phyloP scores from a whole-genome alignment of 805 yeast genomes.

The Kockiozyma suomiensis region DNA sequence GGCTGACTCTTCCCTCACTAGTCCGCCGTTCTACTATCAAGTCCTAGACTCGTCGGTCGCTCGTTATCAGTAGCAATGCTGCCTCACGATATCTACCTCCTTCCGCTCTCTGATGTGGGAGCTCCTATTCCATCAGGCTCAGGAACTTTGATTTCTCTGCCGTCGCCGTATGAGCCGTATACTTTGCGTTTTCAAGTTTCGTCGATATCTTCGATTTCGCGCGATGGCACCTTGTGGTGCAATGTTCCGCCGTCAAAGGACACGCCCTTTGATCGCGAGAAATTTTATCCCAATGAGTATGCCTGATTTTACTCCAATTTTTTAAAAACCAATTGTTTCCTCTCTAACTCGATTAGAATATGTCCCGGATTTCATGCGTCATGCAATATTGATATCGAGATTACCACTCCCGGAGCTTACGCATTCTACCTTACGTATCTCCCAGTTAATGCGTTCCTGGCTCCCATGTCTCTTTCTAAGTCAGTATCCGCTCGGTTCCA shows the following conservation, averaged over 20 bases:
- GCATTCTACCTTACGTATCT: slow-evolving; percentile 69
- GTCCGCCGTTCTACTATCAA: neutral
- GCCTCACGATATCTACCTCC: slow-evolving; percentile 12
- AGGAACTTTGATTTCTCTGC: slow-evolving; percentile 46
- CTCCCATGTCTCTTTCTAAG: slow-evolving; percentile 30
- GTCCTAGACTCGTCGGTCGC: neutral
- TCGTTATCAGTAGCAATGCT: neutral
- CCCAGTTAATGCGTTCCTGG: slow-evolving; percentile 35
- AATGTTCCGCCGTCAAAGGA: slow-evolving; percentile 60
- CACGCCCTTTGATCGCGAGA: slow-evolving; percentile 57
- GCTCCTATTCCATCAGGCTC: slow-evolving; percentile 39
- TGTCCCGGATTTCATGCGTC: slow-evolving; percentile 66
- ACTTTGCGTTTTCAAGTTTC: slow-evolving; percentile 62
- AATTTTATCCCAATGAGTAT: slow-evolving; percentile 55
- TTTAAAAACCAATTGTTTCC: no score
- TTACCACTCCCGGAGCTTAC: slow-evolving; percentile 77
- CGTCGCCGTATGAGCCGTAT: slow-evolving; percentile 46
- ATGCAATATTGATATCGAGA: slow-evolving; percentile 58
- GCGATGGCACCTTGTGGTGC: slow-evolving; percentile 71
- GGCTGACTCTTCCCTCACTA: neutral
- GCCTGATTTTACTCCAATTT: no score
- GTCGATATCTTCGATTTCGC: slow-evolving; percentile 73
- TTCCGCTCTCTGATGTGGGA: slow-evolving; percentile 34
- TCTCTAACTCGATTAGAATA: slow-evolving; percentile 25
- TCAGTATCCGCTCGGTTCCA: slow-evolving; percentile 59